A percentile compares a stretch with the other conserved stretches of the same genome.
Evolutionary conservation across 2,329 filamentous ascomycete species (phyloP).

Genomic region (Rhynchosporium agropyri): DNA sequence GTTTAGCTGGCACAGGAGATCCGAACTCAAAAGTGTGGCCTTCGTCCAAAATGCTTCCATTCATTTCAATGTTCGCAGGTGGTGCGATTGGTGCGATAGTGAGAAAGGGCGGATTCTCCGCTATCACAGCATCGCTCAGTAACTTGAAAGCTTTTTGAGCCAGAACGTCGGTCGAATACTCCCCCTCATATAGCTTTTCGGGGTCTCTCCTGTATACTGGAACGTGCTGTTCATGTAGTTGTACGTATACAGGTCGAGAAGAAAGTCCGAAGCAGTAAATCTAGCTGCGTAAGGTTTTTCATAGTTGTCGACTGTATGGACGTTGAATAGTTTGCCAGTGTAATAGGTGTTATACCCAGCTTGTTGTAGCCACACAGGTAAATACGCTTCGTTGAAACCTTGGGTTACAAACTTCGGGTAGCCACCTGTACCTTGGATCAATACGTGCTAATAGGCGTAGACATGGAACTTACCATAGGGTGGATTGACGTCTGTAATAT

Average conservation of each 20-base stretch:
- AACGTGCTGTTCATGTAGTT: slow-evolving; percentile 67
- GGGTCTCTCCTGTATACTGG: slow-evolving; percentile 59
- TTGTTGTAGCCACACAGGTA: slow-evolving; percentile 69
- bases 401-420: slow-evolving; percentile 67
- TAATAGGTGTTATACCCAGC: slow-evolving; percentile 73
- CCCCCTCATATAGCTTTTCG: slow-evolving; percentile 57
- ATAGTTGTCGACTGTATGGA: slow-evolving; percentile 62
- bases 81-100: slow-evolving; percentile 67
- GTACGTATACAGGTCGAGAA: slow-evolving; percentile 69
- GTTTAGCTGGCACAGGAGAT: slow-evolving; percentile 57
- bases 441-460: neutral
- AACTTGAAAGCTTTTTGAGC: slow-evolving; percentile 60
- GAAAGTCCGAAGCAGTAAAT: slow-evolving; percentile 55
- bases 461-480: slow-evolving; percentile 50
- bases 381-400: slow-evolving; percentile 66
- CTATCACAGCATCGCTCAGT: slow-evolving; percentile 59
- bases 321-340: slow-evolving; percentile 69
- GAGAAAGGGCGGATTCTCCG: slow-evolving; percentile 66
- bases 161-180: slow-evolving; percentile 56
- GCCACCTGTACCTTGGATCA: slow-evolving; percentile 45
- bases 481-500: slow-evolving; percentile 52
- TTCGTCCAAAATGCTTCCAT: slow-evolving; percentile 43
- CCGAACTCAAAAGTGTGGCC: slow-evolving; percentile 13
- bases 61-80: slow-evolving; percentile 55
- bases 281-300: slow-evolving; percentile 57